Evolutionary conservation across 2,329 filamentous ascomycete species (phyloP).

Genomic region (Epicoccum nigrum): DNA sequence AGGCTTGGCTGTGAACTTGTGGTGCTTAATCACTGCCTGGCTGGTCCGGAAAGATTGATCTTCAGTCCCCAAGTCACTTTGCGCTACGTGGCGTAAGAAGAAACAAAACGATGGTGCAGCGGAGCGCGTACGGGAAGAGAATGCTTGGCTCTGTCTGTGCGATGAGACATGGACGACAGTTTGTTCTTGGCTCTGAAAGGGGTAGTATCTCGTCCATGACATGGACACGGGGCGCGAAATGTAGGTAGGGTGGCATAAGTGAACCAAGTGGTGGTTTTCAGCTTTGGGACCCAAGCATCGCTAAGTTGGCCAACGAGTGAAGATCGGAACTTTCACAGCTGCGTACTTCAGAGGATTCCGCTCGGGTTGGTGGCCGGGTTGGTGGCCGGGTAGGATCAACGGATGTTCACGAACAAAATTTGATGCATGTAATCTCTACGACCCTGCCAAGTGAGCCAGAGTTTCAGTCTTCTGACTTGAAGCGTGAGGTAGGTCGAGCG

Average conservation of each 20-base stretch:
- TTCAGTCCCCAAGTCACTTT: no score
- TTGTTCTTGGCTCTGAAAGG: neutral
- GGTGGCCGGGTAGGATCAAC: neutral
- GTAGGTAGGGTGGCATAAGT: neutral
- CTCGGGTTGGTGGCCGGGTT: no score
- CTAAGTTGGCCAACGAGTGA: neutral
- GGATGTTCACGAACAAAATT: neutral
- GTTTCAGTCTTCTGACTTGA: constrained; percentile 14
- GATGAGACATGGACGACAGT: neutral
- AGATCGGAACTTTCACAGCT: neutral
- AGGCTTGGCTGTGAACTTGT: constrained; percentile 3
- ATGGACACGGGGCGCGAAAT: neutral
- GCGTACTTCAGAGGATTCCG: neutral
- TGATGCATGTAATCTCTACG: neutral
- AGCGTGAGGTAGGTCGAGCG: constrained; percentile 3
- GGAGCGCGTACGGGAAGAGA: constrained; percentile 6
- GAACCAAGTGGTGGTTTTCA: neutral
- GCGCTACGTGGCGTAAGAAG: constrained; percentile 2
- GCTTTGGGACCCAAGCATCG: neutral
- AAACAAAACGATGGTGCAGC: constrained; percentile 18
- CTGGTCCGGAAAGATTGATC: constrained; percentile 2
- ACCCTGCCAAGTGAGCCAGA: constrained; percentile 18
- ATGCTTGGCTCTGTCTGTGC: constrained; percentile 21
- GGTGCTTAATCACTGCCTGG: neutral
- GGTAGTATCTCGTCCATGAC: no score